Conservation (phyloP, 2,329 filamentous ascomycete species). For the Exophiala sp. region DNA sequence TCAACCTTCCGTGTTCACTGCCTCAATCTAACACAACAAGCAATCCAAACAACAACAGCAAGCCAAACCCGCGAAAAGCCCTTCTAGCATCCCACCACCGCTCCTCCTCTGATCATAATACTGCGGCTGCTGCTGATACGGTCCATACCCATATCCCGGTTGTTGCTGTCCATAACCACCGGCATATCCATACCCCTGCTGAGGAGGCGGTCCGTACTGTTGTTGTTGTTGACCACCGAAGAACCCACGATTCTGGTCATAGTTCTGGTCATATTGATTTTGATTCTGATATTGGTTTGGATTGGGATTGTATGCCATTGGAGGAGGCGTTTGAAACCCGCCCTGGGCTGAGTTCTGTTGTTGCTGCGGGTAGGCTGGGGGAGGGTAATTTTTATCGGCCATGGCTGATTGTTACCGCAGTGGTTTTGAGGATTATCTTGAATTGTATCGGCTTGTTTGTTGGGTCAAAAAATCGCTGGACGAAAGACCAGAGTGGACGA, state of each 20-base stretch:
- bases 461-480: too few species aligned
- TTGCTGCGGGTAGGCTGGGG: conserved; percentile 1
- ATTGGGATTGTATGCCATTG: background rate
- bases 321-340: background rate
- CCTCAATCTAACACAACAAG: conserved; percentile 34
- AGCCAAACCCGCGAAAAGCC: conserved; percentile 45
- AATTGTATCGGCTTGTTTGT: background rate
- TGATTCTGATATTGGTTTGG: background rate
- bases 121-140: conserved; percentile 36
- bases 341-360: background rate
- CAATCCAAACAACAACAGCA: conserved; percentile 52
- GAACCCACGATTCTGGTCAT: background rate
- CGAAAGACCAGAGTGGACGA: too few species aligned
- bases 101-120: conserved; percentile 34
- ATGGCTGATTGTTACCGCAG: conserved; percentile 33
- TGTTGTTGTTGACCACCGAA: background rate
- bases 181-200: background rate
- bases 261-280: background rate
- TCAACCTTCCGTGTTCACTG: background rate
- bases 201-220: background rate
- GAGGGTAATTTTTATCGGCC: conserved; percentile 32
- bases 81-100: conserved; percentile 43
- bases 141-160: conserved; percentile 4
- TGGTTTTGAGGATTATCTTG: background rate
- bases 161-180: conserved; percentile 7